phyloP scores from a whole-genome alignment of 108 stramenopile species.

The Epithemia pelagica region DNA sequence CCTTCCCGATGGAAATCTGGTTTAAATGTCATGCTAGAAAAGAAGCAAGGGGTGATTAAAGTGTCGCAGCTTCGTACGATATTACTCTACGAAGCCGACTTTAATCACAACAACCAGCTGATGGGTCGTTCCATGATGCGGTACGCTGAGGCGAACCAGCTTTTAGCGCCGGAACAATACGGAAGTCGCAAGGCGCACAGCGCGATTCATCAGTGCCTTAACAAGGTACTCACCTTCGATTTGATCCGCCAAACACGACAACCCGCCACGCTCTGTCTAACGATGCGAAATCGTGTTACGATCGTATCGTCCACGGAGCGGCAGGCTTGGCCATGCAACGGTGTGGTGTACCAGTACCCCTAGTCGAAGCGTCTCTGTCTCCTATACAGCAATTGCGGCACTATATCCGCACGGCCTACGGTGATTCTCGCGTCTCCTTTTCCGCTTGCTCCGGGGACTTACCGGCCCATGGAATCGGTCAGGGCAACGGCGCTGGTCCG shows the following conservation, averaged over 20 bases:
- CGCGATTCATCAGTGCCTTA: not conserved
- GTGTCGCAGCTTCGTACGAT: not conserved
- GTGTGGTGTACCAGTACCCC: not conserved
- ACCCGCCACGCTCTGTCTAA: not conserved
- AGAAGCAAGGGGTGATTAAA: not conserved
- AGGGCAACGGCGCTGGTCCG: not conserved
- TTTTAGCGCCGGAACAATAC: not conserved
- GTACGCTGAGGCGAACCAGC: not conserved
- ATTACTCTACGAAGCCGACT: not conserved
- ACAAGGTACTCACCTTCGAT: not conserved
- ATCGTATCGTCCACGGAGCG: not conserved
- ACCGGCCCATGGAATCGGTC: not conserved
- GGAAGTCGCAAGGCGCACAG: not conserved
- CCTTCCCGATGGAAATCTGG: not conserved
- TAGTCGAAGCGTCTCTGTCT: not conserved
- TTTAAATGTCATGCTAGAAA: not conserved
- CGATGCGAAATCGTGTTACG: not conserved
- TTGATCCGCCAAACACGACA: not conserved
- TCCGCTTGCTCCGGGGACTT: not conserved
- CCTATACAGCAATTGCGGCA: not conserved
- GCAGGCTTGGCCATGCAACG: not conserved
- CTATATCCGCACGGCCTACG: not conserved
- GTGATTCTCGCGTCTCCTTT: not conserved
- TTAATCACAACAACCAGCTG: not conserved
- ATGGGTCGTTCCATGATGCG: not conserved